Conservation (phyloP, 148 eudicot genomes). For the Euryodendron excelsum region DNA sequence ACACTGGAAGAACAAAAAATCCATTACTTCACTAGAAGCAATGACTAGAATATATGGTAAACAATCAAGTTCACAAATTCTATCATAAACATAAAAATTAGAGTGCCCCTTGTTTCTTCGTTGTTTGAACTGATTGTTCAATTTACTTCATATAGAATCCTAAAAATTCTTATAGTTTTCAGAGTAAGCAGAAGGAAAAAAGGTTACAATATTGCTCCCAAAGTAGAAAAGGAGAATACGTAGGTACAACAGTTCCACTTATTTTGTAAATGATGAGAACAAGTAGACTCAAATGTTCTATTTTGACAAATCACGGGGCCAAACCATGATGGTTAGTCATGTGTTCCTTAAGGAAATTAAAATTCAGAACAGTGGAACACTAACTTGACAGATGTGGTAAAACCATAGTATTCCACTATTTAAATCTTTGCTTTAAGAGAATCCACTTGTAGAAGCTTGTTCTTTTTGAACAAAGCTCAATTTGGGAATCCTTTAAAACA, state of each 20-base stretch:
- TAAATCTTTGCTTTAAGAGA: background rate
- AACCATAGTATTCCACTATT: background rate
- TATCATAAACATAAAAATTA: background rate
- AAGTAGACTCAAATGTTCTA: background rate
- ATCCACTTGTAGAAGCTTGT: background rate
- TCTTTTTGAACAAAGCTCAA: background rate
- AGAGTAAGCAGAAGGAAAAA: background rate
- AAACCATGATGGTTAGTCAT: background rate
- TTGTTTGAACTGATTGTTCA: slow-evolving; percentile 9
- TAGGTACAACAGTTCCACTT: background rate
- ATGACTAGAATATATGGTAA: background rate
- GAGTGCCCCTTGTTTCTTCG: background rate
- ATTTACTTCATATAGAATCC: background rate
- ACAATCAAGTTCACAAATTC: background rate
- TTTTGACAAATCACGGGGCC: background rate
- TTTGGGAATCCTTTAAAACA: background rate
- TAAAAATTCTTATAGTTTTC: background rate
- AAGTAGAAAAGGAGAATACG: background rate
- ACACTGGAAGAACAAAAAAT: background rate
- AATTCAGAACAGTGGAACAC: background rate
- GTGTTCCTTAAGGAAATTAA: background rate
- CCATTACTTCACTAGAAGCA: background rate
- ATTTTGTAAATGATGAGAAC: slow-evolving; percentile 3
- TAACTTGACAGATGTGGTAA: background rate
- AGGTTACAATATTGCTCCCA: too few species aligned